A percentile compares a stretch with the other conserved stretches of the same genome.
phyloP scores from a whole-genome alignment of 2,329 filamentous ascomycete species.

The Neonectria neomacrospora region DNA sequence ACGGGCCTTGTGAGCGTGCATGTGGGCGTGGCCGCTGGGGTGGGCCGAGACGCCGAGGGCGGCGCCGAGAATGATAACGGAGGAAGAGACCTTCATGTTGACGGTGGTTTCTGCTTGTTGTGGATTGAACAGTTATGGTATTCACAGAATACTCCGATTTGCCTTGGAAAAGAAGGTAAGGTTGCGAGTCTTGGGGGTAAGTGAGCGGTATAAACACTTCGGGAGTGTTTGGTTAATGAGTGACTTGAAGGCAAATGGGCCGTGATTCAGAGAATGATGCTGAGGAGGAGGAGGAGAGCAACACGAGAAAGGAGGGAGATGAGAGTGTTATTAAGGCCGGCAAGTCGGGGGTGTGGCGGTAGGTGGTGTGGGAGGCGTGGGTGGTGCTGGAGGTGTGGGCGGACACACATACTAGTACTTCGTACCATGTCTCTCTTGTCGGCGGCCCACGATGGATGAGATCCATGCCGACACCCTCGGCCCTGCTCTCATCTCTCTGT shows the following conservation, averaged over 20 bases:
- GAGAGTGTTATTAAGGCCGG: slow-evolving; percentile 43
- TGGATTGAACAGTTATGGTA: slow-evolving; percentile 18
- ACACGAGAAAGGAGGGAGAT: slow-evolving; percentile 38
- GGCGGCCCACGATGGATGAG: neutral
- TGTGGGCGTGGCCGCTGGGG: slow-evolving; percentile 53
- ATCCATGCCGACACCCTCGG: slow-evolving; percentile 1
- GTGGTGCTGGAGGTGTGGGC: slow-evolving; percentile 28
- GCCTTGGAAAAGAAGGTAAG: slow-evolving; percentile 39
- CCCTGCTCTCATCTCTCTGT: neutral
- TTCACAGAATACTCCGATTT: slow-evolving; percentile 41
- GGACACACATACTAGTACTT: neutral
- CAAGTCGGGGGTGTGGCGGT: slow-evolving; percentile 40
- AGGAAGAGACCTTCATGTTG: slow-evolving; percentile 56
- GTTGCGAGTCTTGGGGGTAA: slow-evolving; percentile 29
- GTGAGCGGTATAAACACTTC: slow-evolving; percentile 41
- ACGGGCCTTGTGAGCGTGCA: slow-evolving; percentile 48
- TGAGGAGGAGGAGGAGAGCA: slow-evolving; percentile 26
- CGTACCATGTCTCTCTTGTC: slow-evolving; percentile 33
- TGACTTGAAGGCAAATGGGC: slow-evolving; percentile 42
- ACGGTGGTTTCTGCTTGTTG: slow-evolving; percentile 22
- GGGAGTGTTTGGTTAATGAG: slow-evolving; percentile 40
- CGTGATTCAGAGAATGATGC: slow-evolving; percentile 34
- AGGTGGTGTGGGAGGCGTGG: slow-evolving; percentile 20
- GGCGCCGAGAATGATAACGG: slow-evolving; percentile 52
- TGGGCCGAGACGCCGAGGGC: slow-evolving; percentile 56